phyloP scores from a whole-genome alignment of 495 filamentous ascomycete genomes.

The Daldinia grandis region DNA sequence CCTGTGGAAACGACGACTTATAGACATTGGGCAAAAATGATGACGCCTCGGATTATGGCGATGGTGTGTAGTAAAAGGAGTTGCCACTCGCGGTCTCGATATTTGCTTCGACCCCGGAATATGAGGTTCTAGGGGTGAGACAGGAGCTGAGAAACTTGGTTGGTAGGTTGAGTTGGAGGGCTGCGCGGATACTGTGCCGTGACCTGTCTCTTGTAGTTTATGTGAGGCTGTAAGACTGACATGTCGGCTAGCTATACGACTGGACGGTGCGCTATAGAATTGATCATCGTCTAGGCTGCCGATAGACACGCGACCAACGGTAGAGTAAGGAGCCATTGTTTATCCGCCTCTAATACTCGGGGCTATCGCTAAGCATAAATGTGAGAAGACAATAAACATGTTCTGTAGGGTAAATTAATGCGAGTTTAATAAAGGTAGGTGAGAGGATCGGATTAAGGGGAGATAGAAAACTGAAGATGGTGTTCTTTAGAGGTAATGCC shows the following conservation, averaged over 20 bases:
- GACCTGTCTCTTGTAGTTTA: slow-evolving; percentile 13
- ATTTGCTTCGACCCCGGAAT: neutral
- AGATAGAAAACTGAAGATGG: neutral
- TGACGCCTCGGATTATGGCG: slow-evolving; percentile 29
- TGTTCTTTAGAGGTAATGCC: neutral
- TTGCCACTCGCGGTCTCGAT: slow-evolving; percentile 19
- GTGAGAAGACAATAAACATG: slow-evolving; percentile 11
- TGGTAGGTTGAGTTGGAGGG: slow-evolving; percentile 11
- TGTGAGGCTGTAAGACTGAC: slow-evolving; percentile 22
- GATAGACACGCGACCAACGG: slow-evolving; percentile 14
- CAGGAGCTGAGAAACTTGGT: neutral
- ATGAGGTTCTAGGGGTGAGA: slow-evolving; percentile 1
- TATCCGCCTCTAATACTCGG: slow-evolving; percentile 9
- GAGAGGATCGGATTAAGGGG: neutral
- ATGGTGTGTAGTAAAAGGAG: slow-evolving; percentile 19
- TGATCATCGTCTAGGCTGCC: slow-evolving; percentile 27
- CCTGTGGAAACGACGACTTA: slow-evolving; percentile 18
- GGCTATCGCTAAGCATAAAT: neutral
- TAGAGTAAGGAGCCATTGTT: slow-evolving; percentile 18
- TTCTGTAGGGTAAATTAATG: slow-evolving; percentile 23
- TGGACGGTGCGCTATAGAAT: slow-evolving; percentile 33
- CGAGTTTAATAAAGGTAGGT: slow-evolving; percentile 1
- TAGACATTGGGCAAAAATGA: slow-evolving; percentile 32
- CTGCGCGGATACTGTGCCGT: slow-evolving; percentile 1
- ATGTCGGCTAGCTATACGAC: slow-evolving; percentile 24